Conservation (phyloP, 805 yeast species). For the Candida suzukii region DNA sequence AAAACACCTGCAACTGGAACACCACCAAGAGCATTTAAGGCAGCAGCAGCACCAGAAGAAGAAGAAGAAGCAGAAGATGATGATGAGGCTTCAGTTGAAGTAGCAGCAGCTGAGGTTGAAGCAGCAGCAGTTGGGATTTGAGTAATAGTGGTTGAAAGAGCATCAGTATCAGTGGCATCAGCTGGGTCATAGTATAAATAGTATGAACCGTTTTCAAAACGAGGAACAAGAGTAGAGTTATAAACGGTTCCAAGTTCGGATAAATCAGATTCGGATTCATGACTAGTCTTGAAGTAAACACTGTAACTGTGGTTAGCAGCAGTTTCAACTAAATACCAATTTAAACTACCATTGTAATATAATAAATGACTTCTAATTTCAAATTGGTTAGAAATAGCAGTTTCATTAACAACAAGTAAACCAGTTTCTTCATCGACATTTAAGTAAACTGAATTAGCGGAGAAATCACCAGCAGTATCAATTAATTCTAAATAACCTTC, state of each 20-base stretch:
- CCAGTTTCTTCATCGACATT: slow-evolving; percentile 4
- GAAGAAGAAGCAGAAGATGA: not conserved
- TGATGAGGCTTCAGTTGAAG: not conserved
- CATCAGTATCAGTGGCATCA: slow-evolving; percentile 2
- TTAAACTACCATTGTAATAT: slow-evolving; percentile 2
- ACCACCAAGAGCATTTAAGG: not conserved
- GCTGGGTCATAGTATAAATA: slow-evolving; percentile 2
- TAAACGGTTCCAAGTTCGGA: not conserved
- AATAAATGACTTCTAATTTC: slow-evolving; percentile 3
- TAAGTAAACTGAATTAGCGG: slow-evolving; percentile 2
- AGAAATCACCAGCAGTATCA: slow-evolving; percentile 1
- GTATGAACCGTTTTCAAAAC: slow-evolving; percentile 3
- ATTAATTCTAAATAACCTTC: slow-evolving; percentile 6
- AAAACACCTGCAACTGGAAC: too few species aligned
- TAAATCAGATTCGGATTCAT: not conserved
- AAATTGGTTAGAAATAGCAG: slow-evolving; percentile 3
- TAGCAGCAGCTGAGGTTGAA: slow-evolving; percentile 8
- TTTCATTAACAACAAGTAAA: slow-evolving; percentile 3
- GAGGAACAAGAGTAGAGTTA: slow-evolving; percentile 1
- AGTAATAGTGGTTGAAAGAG: slow-evolving; percentile 2
- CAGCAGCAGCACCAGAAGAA: not conserved
- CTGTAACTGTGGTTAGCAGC: slow-evolving; percentile 1
- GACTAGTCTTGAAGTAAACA: slow-evolving; percentile 1
- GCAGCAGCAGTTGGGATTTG: slow-evolving; percentile 2
- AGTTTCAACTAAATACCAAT: slow-evolving; percentile 1